Evolutionary conservation across 2,329 filamentous ascomycete species (phyloP), one percentile per base, ranked within the genome.

Genomic region (Pseudogymnoascus sp.): DNA sequence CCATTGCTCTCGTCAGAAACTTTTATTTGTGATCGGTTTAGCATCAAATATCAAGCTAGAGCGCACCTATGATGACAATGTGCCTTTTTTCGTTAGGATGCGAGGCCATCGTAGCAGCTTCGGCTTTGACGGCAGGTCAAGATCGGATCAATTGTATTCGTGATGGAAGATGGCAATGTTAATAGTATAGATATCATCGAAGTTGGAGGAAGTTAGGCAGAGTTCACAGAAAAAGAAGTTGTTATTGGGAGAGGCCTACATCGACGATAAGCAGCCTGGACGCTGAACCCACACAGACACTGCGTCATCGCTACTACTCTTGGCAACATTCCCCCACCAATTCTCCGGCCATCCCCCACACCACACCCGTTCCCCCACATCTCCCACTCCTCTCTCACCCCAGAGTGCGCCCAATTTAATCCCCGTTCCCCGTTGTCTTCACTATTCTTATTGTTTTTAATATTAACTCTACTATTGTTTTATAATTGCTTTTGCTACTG

Each of bases 31-130:
- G 15, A 7, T 56, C n/a, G 10, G 5, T 13, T 21, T 21, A 6
- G 50, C 50, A 53, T 53, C 9, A 17, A 33, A 21, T 37, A n/a
- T 31, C 40, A 37, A 29, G 13, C 26, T 15, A 59, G 46, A 7
- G 62, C 67, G 7, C 68, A 72, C 72, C 72, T 29, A 74, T 64
- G 11, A 74, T 73, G 10, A 74, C 69, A 61, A 74, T 73, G 29
- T 74, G 69, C 37, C 68, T 65, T 37, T 66, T 64, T 15, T 35
- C 23, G 31, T 64, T 19, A 46, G 56, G 31, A 23, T 21, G 50
- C 13, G 29, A 33, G 4, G 50, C 50, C 50, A 56, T 56, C 10
- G 29, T 7, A 21, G 17, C 2, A 56, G 17, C 29, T 56, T 21
- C 11, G 1, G 17, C 10, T 19, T 21, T 19, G 9, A 56, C 29